Evolutionary conservation across 2,329 filamentous ascomycete genomes (phyloP).

Genomic region (Arthrobotrys iridis): DNA sequence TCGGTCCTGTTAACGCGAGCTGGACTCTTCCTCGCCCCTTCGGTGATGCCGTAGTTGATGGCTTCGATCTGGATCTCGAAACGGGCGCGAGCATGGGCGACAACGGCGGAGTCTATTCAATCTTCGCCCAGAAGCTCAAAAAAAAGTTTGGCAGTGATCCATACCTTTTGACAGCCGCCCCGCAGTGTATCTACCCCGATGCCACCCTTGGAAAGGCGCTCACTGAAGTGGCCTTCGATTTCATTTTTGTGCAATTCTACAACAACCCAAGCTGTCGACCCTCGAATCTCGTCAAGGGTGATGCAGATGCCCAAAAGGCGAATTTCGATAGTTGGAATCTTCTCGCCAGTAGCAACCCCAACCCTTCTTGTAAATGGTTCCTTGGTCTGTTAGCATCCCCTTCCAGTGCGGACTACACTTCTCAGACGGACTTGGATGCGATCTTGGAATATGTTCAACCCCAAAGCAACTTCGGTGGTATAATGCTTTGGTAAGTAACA

Average conservation of each 20-base stretch:
- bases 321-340: slow-evolving; percentile 46
- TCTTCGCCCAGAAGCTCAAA: slow-evolving; percentile 57
- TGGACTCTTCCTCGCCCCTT: slow-evolving; percentile 63
- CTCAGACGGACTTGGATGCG: slow-evolving; percentile 8
- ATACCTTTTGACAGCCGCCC: slow-evolving; percentile 59
- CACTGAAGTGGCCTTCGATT: slow-evolving; percentile 58
- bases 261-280: slow-evolving; percentile 61
- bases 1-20: slow-evolving; percentile 58
- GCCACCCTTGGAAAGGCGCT: slow-evolving; percentile 23
- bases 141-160: slow-evolving; percentile 60
- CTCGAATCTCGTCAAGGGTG: slow-evolving; percentile 22
- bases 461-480: slow-evolving; percentile 37
- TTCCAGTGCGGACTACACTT: slow-evolving; percentile 25
- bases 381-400: slow-evolving; percentile 30
- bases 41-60: slow-evolving; percentile 65
- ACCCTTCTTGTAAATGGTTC: slow-evolving; percentile 11
- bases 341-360: slow-evolving; percentile 18
- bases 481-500: slow-evolving; percentile 42
- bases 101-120: slow-evolving; percentile 15
- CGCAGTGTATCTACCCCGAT: slow-evolving; percentile 54
- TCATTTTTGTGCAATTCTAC: slow-evolving; percentile 65
- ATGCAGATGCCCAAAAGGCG: neutral
- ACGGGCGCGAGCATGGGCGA: slow-evolving; percentile 44
- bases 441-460: slow-evolving; percentile 24
- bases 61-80: slow-evolving; percentile 63